A percentile compares a stretch with the other conserved stretches of the same genome.
phyloP scores from a whole-genome alignment of 257 asterid species.

The Thymus mandschuricus region DNA sequence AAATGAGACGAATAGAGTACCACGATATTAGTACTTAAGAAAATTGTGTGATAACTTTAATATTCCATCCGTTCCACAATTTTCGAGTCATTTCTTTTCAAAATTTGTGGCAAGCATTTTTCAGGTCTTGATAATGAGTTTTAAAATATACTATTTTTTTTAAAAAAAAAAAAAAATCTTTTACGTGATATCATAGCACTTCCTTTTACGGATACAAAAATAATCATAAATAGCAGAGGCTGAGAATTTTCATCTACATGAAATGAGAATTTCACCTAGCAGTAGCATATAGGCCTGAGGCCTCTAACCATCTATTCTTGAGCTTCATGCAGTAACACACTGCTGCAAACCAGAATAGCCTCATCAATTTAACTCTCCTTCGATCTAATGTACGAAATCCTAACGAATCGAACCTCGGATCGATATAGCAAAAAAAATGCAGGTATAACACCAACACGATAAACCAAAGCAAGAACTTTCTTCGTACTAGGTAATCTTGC shows the following conservation, averaged over 20 bases:
- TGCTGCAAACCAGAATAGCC: background rate
- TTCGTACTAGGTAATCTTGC: background rate
- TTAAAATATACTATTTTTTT: too few species aligned
- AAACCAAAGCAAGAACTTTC: conserved; percentile 3
- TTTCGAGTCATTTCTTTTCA: too few species aligned
- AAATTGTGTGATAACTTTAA: too few species aligned
- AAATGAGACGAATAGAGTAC: too few species aligned
- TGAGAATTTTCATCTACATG: conserved; percentile 1
- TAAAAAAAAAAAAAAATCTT: background rate
- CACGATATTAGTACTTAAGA: too few species aligned
- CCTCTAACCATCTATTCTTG: background rate
- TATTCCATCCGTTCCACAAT: too few species aligned
- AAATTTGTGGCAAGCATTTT: too few species aligned
- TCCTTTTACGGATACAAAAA: background rate
- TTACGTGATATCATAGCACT: too few species aligned
- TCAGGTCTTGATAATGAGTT: too few species aligned
- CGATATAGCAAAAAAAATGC: background rate
- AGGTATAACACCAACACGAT: background rate
- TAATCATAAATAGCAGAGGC: background rate
- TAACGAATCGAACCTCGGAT: conserved; percentile 13
- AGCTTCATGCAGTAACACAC: too few species aligned
- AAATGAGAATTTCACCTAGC: background rate
- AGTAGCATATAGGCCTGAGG: conserved; percentile 9
- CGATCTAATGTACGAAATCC: conserved; percentile 15
- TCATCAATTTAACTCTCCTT: conserved; percentile 20